Percentiles rank a stretch among this genome's conserved stretches.
These are phyloP conservation scores for Chenopodium quinoa DNA, from an alignment of 148 eudicot genomes.

Conservation along the genomic window DNA sequence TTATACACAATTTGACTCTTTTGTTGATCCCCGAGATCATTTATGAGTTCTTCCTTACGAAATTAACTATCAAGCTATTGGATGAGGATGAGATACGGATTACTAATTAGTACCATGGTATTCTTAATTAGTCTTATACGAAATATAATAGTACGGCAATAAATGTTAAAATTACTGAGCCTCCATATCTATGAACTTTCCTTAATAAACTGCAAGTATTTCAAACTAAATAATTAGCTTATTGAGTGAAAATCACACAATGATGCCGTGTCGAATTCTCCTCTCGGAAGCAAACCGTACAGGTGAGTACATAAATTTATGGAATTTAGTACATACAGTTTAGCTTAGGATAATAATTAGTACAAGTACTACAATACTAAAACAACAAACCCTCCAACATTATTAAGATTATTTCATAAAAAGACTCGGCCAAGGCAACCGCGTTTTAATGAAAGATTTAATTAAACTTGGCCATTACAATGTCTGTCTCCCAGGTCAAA, in stretches of 20 bases:
- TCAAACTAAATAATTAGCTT: not conserved
- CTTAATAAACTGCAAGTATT: not conserved
- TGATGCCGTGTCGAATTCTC: not conserved
- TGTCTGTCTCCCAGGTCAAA: conserved; percentile 7
- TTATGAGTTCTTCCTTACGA: not conserved
- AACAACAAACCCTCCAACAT: conserved; percentile 14
- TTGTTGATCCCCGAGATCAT: not conserved
- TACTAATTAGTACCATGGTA: not conserved
- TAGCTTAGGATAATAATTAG: not conserved
- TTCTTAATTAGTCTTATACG: not conserved
- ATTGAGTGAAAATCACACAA: conserved; percentile 6
- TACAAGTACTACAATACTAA: not conserved
- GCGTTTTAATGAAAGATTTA: not conserved
- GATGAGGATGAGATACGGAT: not conserved
- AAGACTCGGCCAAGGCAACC: not conserved
- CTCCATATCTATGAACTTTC: not conserved
- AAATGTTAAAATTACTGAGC: too few species aligned
- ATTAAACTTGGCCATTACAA: conserved; percentile 9
- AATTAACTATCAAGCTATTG: not conserved
- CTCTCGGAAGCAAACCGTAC: conserved; percentile 17
- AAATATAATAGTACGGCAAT: too few species aligned
- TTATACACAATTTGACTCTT: too few species aligned
- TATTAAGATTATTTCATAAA: conserved; percentile 10
- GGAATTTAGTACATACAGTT: conserved; percentile 23
- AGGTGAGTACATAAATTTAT: conserved; percentile 11